Evolutionary conservation across 805 yeast species (phyloP).

Genomic region (Ogataea minuta): DNA sequence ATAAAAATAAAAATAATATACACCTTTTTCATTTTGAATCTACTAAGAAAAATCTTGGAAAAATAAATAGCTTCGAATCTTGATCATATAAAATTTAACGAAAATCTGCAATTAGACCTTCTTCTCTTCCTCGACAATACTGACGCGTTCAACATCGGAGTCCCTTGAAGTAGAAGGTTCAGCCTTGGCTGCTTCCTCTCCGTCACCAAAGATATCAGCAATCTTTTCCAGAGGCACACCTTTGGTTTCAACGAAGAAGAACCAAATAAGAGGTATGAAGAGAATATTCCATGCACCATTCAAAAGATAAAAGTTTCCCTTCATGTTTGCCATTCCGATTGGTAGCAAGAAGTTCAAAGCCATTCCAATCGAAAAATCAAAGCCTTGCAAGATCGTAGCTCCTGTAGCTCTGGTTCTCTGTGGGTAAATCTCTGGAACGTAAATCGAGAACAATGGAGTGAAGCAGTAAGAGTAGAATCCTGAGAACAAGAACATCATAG

Average conservation of each 20-base stretch:
- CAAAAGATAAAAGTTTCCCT: slow-evolving; percentile 33
- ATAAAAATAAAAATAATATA: too few relatives aligned
- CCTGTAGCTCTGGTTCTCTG: slow-evolving; percentile 24
- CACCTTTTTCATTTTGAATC: too few relatives aligned
- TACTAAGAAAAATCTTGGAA: too few relatives aligned
- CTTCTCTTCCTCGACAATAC: too few relatives aligned
- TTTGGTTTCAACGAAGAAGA: slow-evolving; percentile 34
- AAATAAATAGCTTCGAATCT: too few relatives aligned
- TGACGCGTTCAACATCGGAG: too few relatives aligned
- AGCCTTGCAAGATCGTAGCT: slow-evolving; percentile 11
- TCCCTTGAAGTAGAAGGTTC: slow-evolving; percentile 12
- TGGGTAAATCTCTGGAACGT: slow-evolving; percentile 43
- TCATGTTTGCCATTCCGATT: slow-evolving; percentile 38
- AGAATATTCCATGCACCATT: slow-evolving; percentile 26
- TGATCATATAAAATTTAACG: too few relatives aligned
- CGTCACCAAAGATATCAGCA: slow-evolving; percentile 9
- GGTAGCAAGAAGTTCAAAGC: slow-evolving; percentile 33
- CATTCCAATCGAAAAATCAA: slow-evolving; percentile 22
- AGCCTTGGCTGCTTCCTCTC: slow-evolving; percentile 29
- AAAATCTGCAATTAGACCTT: too few relatives aligned
- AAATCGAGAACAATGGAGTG: slow-evolving; percentile 46
- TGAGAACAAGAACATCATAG: slow-evolving; percentile 51
- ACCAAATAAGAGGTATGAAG: slow-evolving; percentile 28
- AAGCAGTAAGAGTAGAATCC: slow-evolving; percentile 41
- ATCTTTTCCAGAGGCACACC: slow-evolving; percentile 18